Percentiles rank a stretch among this genome's conserved stretches.
These are phyloP conservation scores for Cryptosporidium muris DNA, from an alignment of 169 alveolate genomes.

Conservation along the genomic window DNA sequence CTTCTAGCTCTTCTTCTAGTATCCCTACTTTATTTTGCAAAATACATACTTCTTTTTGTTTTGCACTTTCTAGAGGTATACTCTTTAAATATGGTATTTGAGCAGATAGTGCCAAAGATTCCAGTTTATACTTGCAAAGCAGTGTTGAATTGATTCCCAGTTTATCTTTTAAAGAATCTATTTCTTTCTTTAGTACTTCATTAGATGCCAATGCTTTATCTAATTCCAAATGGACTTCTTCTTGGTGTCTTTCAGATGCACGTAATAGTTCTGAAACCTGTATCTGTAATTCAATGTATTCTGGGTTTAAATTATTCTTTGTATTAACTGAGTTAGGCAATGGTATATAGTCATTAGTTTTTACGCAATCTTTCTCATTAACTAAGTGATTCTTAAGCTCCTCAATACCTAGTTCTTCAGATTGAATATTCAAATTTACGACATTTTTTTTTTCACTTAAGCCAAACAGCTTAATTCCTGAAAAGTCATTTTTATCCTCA, in stretches of 20 bases:
- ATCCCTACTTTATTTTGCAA: constrained; percentile 10
- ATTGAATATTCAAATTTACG: background rate
- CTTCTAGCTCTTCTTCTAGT: constrained; percentile 19
- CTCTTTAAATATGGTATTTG: constrained; percentile 62
- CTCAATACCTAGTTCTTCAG: no score
- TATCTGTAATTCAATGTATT: constrained; percentile 26
- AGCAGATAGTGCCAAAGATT: constrained; percentile 60
- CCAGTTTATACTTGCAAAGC: constrained; percentile 26
- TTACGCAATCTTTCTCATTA: no score
- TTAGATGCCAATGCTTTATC: constrained; percentile 18
- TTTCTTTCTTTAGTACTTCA: constrained; percentile 18
- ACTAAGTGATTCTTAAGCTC: no score
- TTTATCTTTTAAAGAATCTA: constrained; percentile 1
- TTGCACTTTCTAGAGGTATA: constrained; percentile 8
- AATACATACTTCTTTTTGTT: constrained; percentile 28
- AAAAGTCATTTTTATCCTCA: no score
- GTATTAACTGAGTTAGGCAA: background rate
- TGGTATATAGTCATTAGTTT: background rate
- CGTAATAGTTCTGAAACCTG: constrained; percentile 24
- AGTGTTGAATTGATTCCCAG: constrained; percentile 13
- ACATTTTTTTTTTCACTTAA: background rate
- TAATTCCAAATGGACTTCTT: constrained; percentile 54
- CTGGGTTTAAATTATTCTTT: background rate
- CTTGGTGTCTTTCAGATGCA: constrained; percentile 57
- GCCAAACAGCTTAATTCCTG: no score